Conservation (phyloP, 257 asterid genomes). For the Nicotiana otophora region DNA sequence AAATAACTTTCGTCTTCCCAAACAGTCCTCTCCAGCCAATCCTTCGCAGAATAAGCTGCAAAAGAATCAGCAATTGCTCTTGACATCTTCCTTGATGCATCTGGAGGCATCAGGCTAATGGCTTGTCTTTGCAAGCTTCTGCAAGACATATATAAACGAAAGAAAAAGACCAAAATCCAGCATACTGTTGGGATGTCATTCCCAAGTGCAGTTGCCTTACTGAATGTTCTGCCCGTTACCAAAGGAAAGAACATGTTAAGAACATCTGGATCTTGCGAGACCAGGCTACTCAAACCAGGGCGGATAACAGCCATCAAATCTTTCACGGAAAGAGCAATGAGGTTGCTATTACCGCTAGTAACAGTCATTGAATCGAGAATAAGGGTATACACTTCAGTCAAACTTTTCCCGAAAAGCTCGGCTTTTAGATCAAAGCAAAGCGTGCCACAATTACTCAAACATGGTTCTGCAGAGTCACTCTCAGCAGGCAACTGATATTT, state of each 20-base stretch:
- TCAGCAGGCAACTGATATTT: slow-evolving; percentile 34
- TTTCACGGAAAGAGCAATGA: slow-evolving; percentile 55
- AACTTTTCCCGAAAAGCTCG: slow-evolving; percentile 63
- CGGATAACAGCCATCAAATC: slow-evolving; percentile 46
- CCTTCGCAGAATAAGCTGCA: slow-evolving; percentile 60
- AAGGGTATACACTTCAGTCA: slow-evolving; percentile 60
- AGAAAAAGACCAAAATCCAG: slow-evolving; percentile 58
- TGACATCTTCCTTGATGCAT: slow-evolving; percentile 58
- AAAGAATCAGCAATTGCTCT: slow-evolving; percentile 46
- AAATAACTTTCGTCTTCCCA: slow-evolving; percentile 48
- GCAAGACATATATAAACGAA: slow-evolving; percentile 60
- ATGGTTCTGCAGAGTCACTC: slow-evolving; percentile 23
- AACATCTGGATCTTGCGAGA: slow-evolving; percentile 35
- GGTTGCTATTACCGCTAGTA: slow-evolving; percentile 70
- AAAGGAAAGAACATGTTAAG: slow-evolving; percentile 32
- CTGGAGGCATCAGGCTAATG: slow-evolving; percentile 63
- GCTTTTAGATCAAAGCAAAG: slow-evolving; percentile 36
- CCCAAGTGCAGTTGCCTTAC: slow-evolving; percentile 24
- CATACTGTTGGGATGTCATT: slow-evolving; percentile 26
- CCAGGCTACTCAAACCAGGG: slow-evolving; percentile 46
- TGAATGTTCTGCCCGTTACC: slow-evolving; percentile 36
- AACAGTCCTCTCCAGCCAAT: slow-evolving; percentile 58
- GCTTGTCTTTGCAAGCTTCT: slow-evolving; percentile 63
- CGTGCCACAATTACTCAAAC: slow-evolving; percentile 17
- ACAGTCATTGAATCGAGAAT: slow-evolving; percentile 68